Evolutionary conservation across 441 rosid species (phyloP), one percentile per base, ranked within the genome.

Genomic region (Oxalis stricta): DNA sequence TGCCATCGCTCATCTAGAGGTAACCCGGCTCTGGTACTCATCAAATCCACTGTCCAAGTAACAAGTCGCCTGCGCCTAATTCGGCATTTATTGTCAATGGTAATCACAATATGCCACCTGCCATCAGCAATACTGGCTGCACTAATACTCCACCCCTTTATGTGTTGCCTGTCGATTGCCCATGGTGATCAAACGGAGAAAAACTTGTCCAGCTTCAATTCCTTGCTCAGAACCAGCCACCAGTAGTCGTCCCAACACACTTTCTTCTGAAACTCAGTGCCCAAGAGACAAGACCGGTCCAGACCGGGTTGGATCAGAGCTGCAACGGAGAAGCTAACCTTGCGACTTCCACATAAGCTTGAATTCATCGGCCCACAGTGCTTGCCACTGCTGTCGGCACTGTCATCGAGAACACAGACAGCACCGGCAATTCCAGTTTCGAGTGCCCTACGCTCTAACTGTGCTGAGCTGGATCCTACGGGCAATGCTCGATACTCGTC

Each of bases 201-300:
- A 96, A 55, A 93, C 97, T 67, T 88, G 99, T 57, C 99, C 99
- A 58, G 99, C 99, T 56, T 93, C 99, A 53, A 93, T 77, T 60
- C 99, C 99, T 83, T 93, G 99, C 67, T 93, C 99, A 32, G 97
- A 79, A 57, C 99, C 99, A 64, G 97, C 97, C 59, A 93, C 97
- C 45, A 93, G 73, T 73, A 93, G 72, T 77, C n/a, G n/a, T 93
- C 99, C 99, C 88, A 93, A 75, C 99, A 93, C 41, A 66, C 76
- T 59, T 71, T 81, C 72, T 82, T 93, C 72, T 85, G 88, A 71
- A 63, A 93, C 58, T 93, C 99, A 13, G 99, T 84, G 69, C 97
- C 96, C 19, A 88, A 65, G 32, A 93, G 94, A 68, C 97, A 93
- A 46, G n/a, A 93, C 97, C 32, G 99, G 99, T 37, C 99, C 99